Base-by-base conservation (phyloP, 2,329 filamentous ascomycete species). In the Cryphonectria carpinicola region DNA sequence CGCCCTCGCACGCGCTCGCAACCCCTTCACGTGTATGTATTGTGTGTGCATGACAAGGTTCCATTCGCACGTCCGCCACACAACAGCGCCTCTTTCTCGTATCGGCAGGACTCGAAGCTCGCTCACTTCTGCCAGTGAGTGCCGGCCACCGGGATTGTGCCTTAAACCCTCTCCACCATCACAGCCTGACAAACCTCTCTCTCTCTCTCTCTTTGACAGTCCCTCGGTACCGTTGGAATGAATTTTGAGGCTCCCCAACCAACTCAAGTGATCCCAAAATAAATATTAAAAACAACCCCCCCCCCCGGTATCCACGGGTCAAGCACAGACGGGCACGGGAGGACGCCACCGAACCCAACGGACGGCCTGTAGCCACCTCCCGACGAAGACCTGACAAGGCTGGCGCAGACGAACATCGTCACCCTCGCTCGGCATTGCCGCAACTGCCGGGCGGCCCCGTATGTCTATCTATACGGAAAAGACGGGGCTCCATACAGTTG, bases 401-500 rank as follows among this genome's bases (percentile, higher is more conserved):
- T n/a, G 49, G 19, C 10, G n/a, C 46, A 25, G 13, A 56, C 43
- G 49, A 39, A 39, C 67, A 65, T 54, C 37, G 56, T 69, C 54
- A 52, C 49, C 37, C 46, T 49, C 46, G 46, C 46, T 28, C 61
- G 66, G 66, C n/a, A 41, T 69, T 65, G 67, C 67, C 67, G 67
- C 67, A 65, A 46, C 67, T 69, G 67, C 67, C 67, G 67, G 63
- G 49, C 37, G 67, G 67, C 67, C 67, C 67, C 67, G 65, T 63
- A 65, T 54, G 67, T 49, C 60, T 54, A 41, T 46, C 10, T 56
- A 3, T 32, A 28, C 25, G 52, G 52, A 32, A 56, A 14, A 28
- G 25, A 28, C 25, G 52, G 52, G 13, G 52, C 52, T 17, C 52
- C 52, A 28, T 58, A 58, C 54, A 58, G 28, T 32, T 32, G 17